phyloP scores from a whole-genome alignment of 352 stramenopile species.

The Globisporangium paroecandrum region DNA sequence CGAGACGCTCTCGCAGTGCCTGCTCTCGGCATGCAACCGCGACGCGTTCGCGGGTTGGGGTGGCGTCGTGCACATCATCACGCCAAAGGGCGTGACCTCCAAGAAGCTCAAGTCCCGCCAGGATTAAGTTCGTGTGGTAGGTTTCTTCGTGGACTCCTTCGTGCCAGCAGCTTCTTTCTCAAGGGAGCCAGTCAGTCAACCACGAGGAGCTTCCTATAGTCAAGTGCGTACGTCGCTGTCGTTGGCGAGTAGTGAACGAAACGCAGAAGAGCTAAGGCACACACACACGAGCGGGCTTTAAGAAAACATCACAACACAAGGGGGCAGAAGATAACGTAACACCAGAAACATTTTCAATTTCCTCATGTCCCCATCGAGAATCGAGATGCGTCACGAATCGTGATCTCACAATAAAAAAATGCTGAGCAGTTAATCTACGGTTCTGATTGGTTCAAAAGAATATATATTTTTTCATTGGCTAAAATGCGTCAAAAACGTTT shows the following conservation, averaged over 20 bases:
- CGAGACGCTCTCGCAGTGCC: constrained; percentile 97
- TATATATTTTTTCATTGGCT: not conserved
- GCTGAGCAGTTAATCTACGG: no score
- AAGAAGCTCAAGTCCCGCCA: constrained; percentile 82
- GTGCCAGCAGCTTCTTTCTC: not conserved
- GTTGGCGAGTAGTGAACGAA: not conserved
- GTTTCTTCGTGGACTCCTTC: not conserved
- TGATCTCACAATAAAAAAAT: no score
- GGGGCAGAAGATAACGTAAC: not conserved
- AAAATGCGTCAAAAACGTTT: not conserved
- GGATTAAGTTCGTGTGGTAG: constrained; percentile 39
- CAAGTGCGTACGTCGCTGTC: not conserved
- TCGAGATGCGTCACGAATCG: no score
- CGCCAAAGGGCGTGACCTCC: constrained; percentile 75
- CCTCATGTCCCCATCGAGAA: not conserved
- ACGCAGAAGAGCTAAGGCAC: not conserved
- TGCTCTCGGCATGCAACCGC: constrained; percentile 97
- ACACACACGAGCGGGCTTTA: not conserved
- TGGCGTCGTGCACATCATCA: constrained; percentile 98
- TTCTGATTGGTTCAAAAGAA: not conserved
- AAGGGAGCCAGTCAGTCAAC: not conserved
- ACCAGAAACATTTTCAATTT: not conserved
- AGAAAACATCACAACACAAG: not conserved
- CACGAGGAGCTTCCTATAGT: not conserved
- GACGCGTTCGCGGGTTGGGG: constrained; percentile 98